Percentiles rank a stretch among this genome's conserved stretches.
Evolutionary conservation across 106 monocot genomes (phyloP).

Genomic region (Iris macrosiphon): DNA sequence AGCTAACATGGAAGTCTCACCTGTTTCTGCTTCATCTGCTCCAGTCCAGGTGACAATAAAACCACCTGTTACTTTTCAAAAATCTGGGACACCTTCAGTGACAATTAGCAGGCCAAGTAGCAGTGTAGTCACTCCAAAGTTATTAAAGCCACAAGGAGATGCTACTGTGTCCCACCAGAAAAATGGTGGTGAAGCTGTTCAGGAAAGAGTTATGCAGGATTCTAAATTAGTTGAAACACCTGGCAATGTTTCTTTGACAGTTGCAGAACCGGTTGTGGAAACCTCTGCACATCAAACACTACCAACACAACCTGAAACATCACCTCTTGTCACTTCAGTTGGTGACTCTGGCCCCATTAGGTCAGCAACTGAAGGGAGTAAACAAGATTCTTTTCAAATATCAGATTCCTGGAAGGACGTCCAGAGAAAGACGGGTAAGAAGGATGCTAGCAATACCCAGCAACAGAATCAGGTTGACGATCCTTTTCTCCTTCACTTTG

Average conservation of each 20-base stretch:
- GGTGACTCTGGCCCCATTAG: conserved; percentile 10
- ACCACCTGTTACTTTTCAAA: conserved; percentile 12
- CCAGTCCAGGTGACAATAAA: conserved; percentile 27
- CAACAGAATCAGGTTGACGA: conserved; percentile 17
- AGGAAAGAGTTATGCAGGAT: not conserved
- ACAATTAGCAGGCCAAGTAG: conserved; percentile 26
- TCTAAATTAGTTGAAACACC: conserved; percentile 4
- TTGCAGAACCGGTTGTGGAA: not conserved
- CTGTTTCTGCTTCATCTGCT: conserved; percentile 18
- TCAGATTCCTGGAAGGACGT: conserved; percentile 34
- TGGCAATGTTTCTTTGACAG: not conserved
- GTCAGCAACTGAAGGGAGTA: conserved; percentile 12
- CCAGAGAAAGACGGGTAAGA: conserved; percentile 26
- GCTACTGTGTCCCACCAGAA: conserved; percentile 2
- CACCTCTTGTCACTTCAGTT: not conserved
- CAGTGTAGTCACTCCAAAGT: conserved; percentile 15
- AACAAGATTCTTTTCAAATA: conserved; percentile 17
- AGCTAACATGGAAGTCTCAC: conserved; percentile 17
- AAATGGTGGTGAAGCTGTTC: conserved; percentile 2
- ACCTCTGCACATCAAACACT: conserved; percentile 10
- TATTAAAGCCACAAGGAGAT: conserved; percentile 10
- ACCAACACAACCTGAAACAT: conserved; percentile 1
- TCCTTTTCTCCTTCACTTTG: not conserved
- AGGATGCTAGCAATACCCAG: conserved; percentile 20
- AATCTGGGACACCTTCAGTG: conserved; percentile 18